These are phyloP conservation scores for Avena eriantha DNA, from an alignment of 176 grass and related monocot genomes.

Conservation along the genomic window DNA sequence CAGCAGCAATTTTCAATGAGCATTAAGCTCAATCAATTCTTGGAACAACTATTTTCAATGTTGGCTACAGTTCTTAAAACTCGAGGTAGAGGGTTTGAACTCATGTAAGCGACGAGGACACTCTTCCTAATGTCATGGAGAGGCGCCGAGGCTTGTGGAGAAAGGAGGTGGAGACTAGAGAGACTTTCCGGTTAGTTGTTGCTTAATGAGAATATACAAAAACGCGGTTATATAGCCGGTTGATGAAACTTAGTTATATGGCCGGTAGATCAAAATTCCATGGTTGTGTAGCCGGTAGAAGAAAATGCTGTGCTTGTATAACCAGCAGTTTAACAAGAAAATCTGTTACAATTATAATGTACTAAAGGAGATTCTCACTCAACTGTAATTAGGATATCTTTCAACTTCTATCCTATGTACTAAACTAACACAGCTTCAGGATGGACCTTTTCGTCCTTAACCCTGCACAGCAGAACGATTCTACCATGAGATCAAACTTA, in stretches of 20 bases:
- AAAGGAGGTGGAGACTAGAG: constrained; percentile 6
- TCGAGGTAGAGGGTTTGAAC: not conserved
- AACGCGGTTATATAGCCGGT: not conserved
- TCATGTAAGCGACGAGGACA: not conserved
- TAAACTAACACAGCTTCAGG: not conserved
- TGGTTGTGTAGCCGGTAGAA: no score
- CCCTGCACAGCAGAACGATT: not conserved
- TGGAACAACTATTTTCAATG: not conserved
- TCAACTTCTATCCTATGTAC: not conserved
- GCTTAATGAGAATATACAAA: not conserved
- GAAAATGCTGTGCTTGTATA: not conserved
- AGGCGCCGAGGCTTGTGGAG: not conserved
- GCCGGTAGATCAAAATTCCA: not conserved
- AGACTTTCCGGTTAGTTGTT: not conserved
- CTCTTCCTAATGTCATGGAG: not conserved
- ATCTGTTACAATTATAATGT: not conserved
- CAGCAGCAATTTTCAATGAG: not conserved
- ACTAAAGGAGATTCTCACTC: not conserved
- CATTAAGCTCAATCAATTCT: not conserved
- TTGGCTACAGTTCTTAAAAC: not conserved
- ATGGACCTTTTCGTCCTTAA: not conserved
- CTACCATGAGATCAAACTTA: not conserved
- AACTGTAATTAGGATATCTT: not conserved
- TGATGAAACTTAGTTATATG: not conserved
- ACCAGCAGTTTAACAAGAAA: not conserved